These are phyloP conservation scores for Anisodus acutangulus DNA, from an alignment of 257 asterid genomes.

Conservation along the genomic window DNA sequence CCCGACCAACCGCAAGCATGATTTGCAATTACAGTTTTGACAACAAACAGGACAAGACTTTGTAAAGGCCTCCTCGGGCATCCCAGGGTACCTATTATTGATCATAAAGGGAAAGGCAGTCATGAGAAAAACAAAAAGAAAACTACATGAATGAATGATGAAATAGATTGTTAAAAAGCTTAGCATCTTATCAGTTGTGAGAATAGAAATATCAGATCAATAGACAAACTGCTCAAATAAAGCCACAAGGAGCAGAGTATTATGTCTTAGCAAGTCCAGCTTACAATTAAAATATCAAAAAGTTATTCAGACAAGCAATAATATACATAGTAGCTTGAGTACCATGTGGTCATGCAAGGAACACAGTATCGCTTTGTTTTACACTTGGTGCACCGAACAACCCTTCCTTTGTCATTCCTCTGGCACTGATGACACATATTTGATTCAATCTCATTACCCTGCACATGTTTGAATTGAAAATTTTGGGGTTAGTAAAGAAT, in stretches of 20 bases:
- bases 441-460: conserved; percentile 52
- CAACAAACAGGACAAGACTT: conserved; percentile 84
- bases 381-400: conserved; percentile 76
- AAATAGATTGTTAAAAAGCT: background rate
- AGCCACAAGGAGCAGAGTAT: background rate
- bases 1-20: conserved; percentile 73
- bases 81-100: conserved; percentile 73
- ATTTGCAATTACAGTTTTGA: conserved; percentile 86
- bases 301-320: background rate
- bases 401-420: conserved; percentile 83
- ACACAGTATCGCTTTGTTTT: conserved; percentile 63
- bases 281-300: background rate
- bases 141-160: conserved; percentile 3
- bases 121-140: conserved; percentile 1
- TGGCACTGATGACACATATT: conserved; percentile 89
- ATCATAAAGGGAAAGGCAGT: conserved; percentile 28
- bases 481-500: background rate
- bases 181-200: conserved; percentile 7
- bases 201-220: background rate
- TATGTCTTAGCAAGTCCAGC: background rate
- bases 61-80: conserved; percentile 70
- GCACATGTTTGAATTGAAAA: conserved; percentile 28
- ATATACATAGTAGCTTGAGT: background rate
- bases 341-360: conserved; percentile 82
- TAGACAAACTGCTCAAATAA: conserved; percentile 15